Percentiles rank a stretch among this genome's conserved stretches.
Evolutionary conservation across 148 eudicot species (phyloP).

Genomic region (Hydrangea macrophylla): DNA sequence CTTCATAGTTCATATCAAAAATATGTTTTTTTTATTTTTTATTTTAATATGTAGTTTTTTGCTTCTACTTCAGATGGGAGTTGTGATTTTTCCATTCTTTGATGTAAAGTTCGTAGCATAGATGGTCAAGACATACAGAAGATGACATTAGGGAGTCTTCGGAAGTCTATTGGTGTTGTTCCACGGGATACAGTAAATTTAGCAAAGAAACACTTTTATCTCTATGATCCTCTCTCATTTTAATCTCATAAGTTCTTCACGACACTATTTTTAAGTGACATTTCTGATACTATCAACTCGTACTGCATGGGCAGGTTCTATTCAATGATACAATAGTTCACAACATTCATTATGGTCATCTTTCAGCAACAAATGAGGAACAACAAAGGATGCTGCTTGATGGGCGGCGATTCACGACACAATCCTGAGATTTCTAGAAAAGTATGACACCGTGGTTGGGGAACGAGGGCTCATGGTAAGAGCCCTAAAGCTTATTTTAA

Average conservation of each 20-base stretch:
- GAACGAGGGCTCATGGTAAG: conserved; percentile 87
- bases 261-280: not conserved
- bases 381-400: conserved; percentile 71
- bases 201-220: not conserved
- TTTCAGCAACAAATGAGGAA: conserved; percentile 70
- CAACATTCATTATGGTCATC: conserved; percentile 74
- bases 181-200: conserved; percentile 78
- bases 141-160: conserved; percentile 78
- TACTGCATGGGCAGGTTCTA: conserved; percentile 58
- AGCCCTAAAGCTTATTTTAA: not conserved
- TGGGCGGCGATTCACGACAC: conserved; percentile 92
- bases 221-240: not conserved
- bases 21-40: no score
- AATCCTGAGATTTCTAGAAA: conserved; percentile 83
- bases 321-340: conserved; percentile 92
- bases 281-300: not conserved
- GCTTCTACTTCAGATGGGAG: no score
- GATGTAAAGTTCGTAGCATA: no score
- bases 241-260: not conserved
- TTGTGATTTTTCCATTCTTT: no score
- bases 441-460: conserved; percentile 84
- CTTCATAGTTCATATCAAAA: no score
- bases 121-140: conserved; percentile 81
- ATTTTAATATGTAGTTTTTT: no score
- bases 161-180: conserved; percentile 81